These are phyloP conservation scores for Arachnopeziza araneosa DNA, from an alignment of 2,329 filamentous ascomycete species.

Conservation along the genomic window DNA sequence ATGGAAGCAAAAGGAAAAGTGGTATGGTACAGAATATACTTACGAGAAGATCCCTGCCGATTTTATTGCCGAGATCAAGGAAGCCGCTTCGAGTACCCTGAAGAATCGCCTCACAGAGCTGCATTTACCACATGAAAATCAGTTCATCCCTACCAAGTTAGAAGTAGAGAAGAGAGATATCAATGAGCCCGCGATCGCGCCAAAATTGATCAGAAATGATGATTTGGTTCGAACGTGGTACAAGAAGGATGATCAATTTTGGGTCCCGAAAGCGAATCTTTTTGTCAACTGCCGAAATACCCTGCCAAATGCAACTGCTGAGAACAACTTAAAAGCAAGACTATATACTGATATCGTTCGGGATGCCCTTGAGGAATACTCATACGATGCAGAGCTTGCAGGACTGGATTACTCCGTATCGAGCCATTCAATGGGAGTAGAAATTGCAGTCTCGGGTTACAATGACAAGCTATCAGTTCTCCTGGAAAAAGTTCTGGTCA, in stretches of 20 bases:
- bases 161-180: slow-evolving; percentile 94
- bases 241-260: slow-evolving; percentile 98
- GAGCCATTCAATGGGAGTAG: slow-evolving; percentile 66
- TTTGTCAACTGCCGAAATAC: slow-evolving; percentile 76
- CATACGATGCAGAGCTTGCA: slow-evolving; percentile 91
- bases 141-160: slow-evolving; percentile 89
- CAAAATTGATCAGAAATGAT: slow-evolving; percentile 82
- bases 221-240: slow-evolving; percentile 79
- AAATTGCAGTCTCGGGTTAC: slow-evolving; percentile 79
- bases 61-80: slow-evolving; percentile 64
- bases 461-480: slow-evolving; percentile 94
- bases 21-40: slow-evolving; percentile 95
- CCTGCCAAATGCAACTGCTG: slow-evolving; percentile 71
- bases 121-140: slow-evolving; percentile 86
- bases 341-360: slow-evolving; percentile 82
- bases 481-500: slow-evolving; percentile 79
- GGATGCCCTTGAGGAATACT: slow-evolving; percentile 86
- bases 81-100: slow-evolving; percentile 53
- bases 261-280: slow-evolving; percentile 91
- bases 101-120: slow-evolving; percentile 62
- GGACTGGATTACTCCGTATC: slow-evolving; percentile 79
- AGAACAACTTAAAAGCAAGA: slow-evolving; percentile 70
- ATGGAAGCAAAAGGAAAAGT: slow-evolving; percentile 87
- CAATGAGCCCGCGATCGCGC: slow-evolving; percentile 65
- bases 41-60: slow-evolving; percentile 72